phyloP scores from a whole-genome alignment of 202 grass and related monocot species.

The Schoenoplectus tabernaemontani region DNA sequence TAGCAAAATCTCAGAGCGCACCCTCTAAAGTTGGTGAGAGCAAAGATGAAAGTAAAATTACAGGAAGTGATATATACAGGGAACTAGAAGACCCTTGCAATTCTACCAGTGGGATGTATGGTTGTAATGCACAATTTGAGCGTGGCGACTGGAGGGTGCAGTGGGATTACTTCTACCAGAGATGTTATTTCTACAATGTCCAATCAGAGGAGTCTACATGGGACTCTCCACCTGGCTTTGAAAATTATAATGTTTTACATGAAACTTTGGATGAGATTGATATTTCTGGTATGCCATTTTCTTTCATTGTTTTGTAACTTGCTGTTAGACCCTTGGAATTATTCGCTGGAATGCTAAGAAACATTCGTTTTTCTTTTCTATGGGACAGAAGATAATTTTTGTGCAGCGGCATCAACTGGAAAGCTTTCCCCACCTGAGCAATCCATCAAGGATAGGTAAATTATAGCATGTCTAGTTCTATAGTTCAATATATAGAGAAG shows the following conservation, averaged over 20 bases:
- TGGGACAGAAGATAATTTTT: conserved; percentile 20
- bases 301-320: conserved; percentile 20
- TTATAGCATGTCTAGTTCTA: not conserved
- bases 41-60: conserved; percentile 17
- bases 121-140: conserved; percentile 33
- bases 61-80: conserved; percentile 20
- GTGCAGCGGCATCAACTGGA: conserved; percentile 17
- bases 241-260: conserved; percentile 41
- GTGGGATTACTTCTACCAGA: conserved; percentile 73
- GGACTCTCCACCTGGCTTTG: conserved; percentile 69
- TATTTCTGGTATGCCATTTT: conserved; percentile 12
- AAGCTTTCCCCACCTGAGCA: conserved; percentile 24
- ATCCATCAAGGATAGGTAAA: conserved; percentile 43
- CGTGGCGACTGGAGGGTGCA: conserved; percentile 66
- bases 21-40: conserved; percentile 24
- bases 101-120: conserved; percentile 11
- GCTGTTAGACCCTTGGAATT: not conserved
- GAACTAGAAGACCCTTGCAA: conserved; percentile 22
- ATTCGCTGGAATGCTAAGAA: not conserved
- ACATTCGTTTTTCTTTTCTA: not conserved
- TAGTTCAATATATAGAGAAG: not conserved
- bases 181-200: conserved; percentile 73
- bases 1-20: conserved; percentile 25
- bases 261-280: conserved; percentile 19
- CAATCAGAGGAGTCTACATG: conserved; percentile 72